Conservation (phyloP, 352 stramenopile species). For the Phytophthora vignae region DNA sequence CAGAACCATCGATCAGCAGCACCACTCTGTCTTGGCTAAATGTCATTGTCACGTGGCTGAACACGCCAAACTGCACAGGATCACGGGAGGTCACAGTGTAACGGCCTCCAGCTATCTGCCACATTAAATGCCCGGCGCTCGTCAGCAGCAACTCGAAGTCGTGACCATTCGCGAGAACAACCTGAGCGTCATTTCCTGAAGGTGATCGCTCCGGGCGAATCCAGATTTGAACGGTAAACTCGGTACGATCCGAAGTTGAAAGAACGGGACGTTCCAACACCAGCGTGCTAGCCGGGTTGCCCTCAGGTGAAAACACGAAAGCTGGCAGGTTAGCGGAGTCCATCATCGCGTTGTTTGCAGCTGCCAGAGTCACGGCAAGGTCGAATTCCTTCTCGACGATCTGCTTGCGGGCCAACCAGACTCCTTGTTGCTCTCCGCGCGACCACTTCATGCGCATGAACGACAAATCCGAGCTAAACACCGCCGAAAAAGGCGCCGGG, state of each 20-base stretch:
- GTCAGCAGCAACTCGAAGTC: constrained; percentile 68
- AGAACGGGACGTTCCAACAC: constrained; percentile 71
- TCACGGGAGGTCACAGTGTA: constrained; percentile 49
- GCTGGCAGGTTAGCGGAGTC: constrained; percentile 54
- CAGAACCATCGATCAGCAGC: constrained; percentile 56
- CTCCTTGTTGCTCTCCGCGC: constrained; percentile 80
- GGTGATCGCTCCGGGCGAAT: constrained; percentile 45
- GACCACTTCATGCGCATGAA: constrained; percentile 89
- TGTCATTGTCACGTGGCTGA: constrained; percentile 70
- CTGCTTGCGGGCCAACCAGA: constrained; percentile 77
- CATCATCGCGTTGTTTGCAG: constrained; percentile 58
- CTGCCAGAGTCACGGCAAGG: constrained; percentile 41
- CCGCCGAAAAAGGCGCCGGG: constrained; percentile 73
- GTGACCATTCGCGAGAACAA: constrained; percentile 65
- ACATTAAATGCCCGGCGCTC: constrained; percentile 52
- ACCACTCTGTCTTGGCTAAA: constrained; percentile 48
- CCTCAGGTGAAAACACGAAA: constrained; percentile 67
- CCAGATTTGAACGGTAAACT: constrained; percentile 79
- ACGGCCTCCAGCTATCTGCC: constrained; percentile 51
- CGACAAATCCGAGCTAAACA: constrained; percentile 60
- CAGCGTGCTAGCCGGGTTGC: constrained; percentile 55
- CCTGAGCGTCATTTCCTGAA: constrained; percentile 42
- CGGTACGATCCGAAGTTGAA: constrained; percentile 57
- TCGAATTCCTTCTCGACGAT: constrained; percentile 44
- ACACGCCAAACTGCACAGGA: constrained; percentile 52